phyloP scores from a whole-genome alignment of 306 rosid species.

The Gastrolobium villosum region DNA sequence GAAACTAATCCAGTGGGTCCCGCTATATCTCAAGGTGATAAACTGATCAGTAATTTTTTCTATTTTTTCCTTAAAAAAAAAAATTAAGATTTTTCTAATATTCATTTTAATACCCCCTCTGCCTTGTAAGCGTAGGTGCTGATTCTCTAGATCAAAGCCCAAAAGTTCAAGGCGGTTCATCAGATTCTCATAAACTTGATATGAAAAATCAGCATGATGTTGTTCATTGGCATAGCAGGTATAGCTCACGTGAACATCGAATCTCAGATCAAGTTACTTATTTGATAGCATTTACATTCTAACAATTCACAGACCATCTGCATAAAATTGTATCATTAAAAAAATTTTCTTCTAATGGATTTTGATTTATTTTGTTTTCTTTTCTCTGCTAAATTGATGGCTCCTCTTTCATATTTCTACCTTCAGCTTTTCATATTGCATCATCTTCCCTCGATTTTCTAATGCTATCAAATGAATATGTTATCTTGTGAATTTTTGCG shows the following conservation, averaged over 20 bases:
- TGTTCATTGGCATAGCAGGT: conserved; percentile 97
- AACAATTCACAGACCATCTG: conserved; percentile 3
- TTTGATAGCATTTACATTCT: conserved; percentile 2
- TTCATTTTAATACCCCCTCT: not conserved
- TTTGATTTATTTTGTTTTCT: conserved; percentile 29
- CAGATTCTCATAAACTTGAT: conserved; percentile 76
- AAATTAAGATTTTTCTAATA: not conserved
- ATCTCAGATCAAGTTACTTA: conserved; percentile 26
- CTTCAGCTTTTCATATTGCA: not conserved
- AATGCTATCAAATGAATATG: conserved; percentile 35
- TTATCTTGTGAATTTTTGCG: not conserved
- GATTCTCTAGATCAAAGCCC: conserved; percentile 76
- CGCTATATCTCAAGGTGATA: conserved; percentile 74
- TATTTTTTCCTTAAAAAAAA: not conserved
- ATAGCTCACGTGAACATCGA: conserved; percentile 37
- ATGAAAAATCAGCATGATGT: conserved; percentile 75
- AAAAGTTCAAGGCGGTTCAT: conserved; percentile 69
- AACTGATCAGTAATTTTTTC: conserved; percentile 15
- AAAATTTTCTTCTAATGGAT: conserved; percentile 6
- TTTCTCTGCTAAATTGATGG: conserved; percentile 36
- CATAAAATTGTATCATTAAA: conserved; percentile 19
- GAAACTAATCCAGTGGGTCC: conserved; percentile 66
- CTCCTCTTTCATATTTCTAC: conserved; percentile 31
- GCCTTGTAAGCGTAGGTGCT: conserved; percentile 57
- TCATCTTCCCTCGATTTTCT: not conserved